Percentiles rank a stretch among this genome's conserved stretches.
These are phyloP conservation scores for Funneliformis geosporum DNA, from an alignment of 192 early-diverging fungal genomes.

Conservation along the genomic window DNA sequence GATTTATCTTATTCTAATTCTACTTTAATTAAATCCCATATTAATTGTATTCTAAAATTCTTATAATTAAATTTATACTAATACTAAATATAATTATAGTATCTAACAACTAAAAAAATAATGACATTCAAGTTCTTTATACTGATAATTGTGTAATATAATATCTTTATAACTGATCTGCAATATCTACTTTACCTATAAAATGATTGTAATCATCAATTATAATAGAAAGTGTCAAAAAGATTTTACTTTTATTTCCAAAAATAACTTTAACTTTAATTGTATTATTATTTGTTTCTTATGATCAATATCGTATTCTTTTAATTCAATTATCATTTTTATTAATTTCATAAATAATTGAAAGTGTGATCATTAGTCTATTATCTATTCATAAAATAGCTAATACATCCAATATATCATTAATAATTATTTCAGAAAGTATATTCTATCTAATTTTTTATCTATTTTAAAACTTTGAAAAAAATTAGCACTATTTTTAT, in stretches of 20 bases:
- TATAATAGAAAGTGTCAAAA: slow-evolving; percentile 16
- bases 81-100: slow-evolving; percentile 23
- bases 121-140: slow-evolving; percentile 21
- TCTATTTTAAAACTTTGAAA: slow-evolving; percentile 34
- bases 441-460: slow-evolving; percentile 9
- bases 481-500: slow-evolving; percentile 16
- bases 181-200: slow-evolving; percentile 24
- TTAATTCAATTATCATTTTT: slow-evolving; percentile 20
- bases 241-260: neutral
- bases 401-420: slow-evolving; percentile 3
- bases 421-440: slow-evolving; percentile 10
- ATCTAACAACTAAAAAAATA: slow-evolving; percentile 32
- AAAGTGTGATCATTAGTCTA: slow-evolving; percentile 28
- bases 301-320: neutral
- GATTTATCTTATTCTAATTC: no score
- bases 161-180: slow-evolving; percentile 29
- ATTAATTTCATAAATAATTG: slow-evolving; percentile 32
- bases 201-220: slow-evolving; percentile 32
- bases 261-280: slow-evolving; percentile 10
- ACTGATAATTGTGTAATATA: slow-evolving; percentile 19
- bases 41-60: neutral
- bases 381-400: slow-evolving; percentile 30
- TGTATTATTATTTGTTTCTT: slow-evolving; percentile 29
- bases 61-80: neutral
- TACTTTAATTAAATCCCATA: neutral